Conservation (phyloP, 352 stramenopile genomes). For the Phytophthora tentaculata region DNA sequence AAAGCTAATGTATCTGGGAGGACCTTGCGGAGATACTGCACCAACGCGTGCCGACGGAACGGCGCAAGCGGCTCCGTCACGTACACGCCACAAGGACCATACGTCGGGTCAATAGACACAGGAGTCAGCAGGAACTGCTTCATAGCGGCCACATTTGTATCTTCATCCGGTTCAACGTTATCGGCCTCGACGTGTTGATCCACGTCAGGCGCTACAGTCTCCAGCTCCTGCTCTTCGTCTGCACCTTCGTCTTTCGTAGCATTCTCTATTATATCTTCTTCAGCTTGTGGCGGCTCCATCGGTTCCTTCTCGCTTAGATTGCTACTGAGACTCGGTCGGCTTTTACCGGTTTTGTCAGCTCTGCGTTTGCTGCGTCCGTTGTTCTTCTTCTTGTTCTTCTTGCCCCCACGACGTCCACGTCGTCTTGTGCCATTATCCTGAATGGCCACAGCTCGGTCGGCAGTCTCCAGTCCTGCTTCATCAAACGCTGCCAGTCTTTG, state of each 20-base stretch:
- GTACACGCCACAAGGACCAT: constrained; percentile 40
- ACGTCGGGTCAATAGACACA: constrained; percentile 30
- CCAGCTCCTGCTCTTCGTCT: constrained; percentile 29
- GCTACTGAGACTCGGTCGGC: constrained; percentile 7
- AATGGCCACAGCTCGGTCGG: not conserved
- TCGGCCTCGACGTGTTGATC: constrained; percentile 21
- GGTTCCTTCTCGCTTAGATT: constrained; percentile 24
- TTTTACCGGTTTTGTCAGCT: constrained; percentile 10
- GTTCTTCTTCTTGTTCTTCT: constrained; percentile 47
- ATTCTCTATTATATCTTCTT: constrained; percentile 17
- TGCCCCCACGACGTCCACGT: constrained; percentile 34
- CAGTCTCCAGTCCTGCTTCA: constrained; percentile 13
- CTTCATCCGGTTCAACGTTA: constrained; percentile 24
- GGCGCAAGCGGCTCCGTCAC: constrained; percentile 68
- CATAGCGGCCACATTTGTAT: constrained; percentile 35
- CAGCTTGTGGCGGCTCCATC: constrained; percentile 16
- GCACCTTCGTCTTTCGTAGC: constrained; percentile 15
- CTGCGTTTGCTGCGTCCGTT: constrained; percentile 29
- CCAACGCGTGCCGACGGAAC: constrained; percentile 65
- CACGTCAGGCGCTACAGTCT: constrained; percentile 11
- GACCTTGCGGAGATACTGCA: constrained; percentile 53
- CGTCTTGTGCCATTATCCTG: constrained; percentile 30
- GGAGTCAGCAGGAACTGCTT: constrained; percentile 48
- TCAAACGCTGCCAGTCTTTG: constrained; percentile 33
- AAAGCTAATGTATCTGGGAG: constrained; percentile 53